Evolutionary conservation across 1,284 basidiomycete species (phyloP), one percentile per base, ranked within the genome.

Genomic region (Schizophyllum commune): DNA sequence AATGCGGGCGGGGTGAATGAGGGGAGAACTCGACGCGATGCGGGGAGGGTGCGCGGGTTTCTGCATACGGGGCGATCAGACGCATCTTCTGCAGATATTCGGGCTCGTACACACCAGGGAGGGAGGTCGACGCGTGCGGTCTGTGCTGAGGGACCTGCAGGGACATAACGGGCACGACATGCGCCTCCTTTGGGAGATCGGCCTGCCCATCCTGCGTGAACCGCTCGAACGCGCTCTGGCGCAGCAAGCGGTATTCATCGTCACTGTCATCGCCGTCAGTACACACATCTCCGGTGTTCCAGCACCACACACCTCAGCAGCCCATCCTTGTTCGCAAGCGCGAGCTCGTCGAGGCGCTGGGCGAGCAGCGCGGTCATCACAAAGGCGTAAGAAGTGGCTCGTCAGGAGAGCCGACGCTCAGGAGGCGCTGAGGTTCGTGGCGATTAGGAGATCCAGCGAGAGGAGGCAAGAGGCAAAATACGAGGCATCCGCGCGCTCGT

Each of bases 251-350:
- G 62, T 80, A 81, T 68, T 80, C 79, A 61, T 81, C 78, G 66
- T 81, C 79, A 64, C 74, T 80, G 39, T 47, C 13, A 13, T 9
- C 17, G 13, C 39, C 39, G 60, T 22, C 66, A 56, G 32, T 22
- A 55, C 64, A 60, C 59, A 61, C 53, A 62, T 60, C 32, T n/a
- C n/a, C n/a, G n/a, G n/a, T n/a, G n/a, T n/a, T n/a, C n/a, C n/a
- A n/a, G n/a, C n/a, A 54, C 47, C 51, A 79, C 85, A 69, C 71
- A 91, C 89, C 83, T 84, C 59, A 92, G 76, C 60, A 92, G 76
- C 32, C 89, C 89, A 67, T 91, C 85, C 4, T 84, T 79, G 70
- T 92, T 91, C 27, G 89, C 89, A 32, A 79, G 73, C n/a, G 89
- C 88, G 62, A 92, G 74, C 71, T 91, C 90, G 64, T 89, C 83